Evolutionary conservation across 2,329 filamentous ascomycete genomes (phyloP).

Genomic region (Penicillium nordicum): DNA sequence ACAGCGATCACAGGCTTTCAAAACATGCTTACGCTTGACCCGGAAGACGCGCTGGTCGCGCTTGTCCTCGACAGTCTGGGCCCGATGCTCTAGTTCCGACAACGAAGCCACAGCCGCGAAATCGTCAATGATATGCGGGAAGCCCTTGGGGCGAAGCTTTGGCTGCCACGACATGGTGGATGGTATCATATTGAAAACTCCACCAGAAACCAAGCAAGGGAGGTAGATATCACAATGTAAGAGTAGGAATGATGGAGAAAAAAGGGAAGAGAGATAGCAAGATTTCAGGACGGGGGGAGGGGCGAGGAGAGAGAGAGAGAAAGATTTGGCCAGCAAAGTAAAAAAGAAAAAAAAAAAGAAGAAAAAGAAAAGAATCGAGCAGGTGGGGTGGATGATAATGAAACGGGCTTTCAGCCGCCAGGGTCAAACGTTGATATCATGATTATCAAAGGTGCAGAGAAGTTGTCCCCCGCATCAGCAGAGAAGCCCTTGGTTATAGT

Average conservation of each 20-base stretch:
- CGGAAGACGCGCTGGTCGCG: conserved; percentile 41
- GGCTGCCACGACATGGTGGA: conserved; percentile 42
- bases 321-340: conserved; percentile 8
- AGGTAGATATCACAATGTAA: conserved; percentile 1
- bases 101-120: conserved; percentile 32
- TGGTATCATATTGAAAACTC: conserved; percentile 1
- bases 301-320: background rate
- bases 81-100: conserved; percentile 30
- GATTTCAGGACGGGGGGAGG: background rate
- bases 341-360: conserved; percentile 1
- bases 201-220: background rate
- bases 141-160: conserved; percentile 40
- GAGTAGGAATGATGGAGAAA: conserved; percentile 1
- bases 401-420: conserved; percentile 2
- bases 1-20: conserved; percentile 47
- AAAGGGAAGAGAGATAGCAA: background rate
- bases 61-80: conserved; percentile 32
- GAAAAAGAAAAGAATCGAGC: conserved; percentile 11
- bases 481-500: conserved; percentile 15
- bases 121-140: conserved; percentile 35
- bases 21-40: conserved; percentile 45
- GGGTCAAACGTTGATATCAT: conserved; percentile 20
- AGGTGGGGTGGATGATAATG: conserved; percentile 21
- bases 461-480: conserved; percentile 26
- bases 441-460: background rate